Base-by-base conservation (phyloP, 306 rosid species). In the Hippophae gyantsensis region DNA sequence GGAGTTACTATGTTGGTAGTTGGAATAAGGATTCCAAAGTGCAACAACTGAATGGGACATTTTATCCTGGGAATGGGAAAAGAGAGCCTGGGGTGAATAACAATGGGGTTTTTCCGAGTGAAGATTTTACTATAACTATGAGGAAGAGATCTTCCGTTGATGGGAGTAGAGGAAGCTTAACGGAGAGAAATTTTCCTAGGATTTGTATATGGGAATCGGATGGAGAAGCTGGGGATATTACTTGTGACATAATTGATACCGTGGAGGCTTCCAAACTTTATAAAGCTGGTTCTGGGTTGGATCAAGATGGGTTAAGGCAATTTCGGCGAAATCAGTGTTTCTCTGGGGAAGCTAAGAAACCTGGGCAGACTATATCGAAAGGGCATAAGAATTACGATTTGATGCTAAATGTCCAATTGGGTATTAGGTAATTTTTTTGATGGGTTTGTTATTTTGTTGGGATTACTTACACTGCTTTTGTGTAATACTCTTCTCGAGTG, bases 151-250 rank as follows among this genome's bases (percentile, higher is more conserved):
- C 86, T 3, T 85, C 89, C 0, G 75, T 78, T 10, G 95, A 87
- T 18, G 74, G 64, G 13, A 53, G 60, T 0, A 76, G 95, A 65
- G 86, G 87, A 62, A 80, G 89, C 64, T 55, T 70, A 38, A 78
- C 84, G 11, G 92, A 77, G 57, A 79, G 78, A 78, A 75, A 65
- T 44, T 93, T 90, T 54, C 87, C 86, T 0, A 74, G 87, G 81
- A 88, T 93, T 75, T 93, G 97, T 40, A 93, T 93, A 4, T 93
- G 99, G 99, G 97, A 93, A 76, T 80, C 86, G 0, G 95, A 93
- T 42, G 97, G 99, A 1, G 99, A 93, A 52, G 95, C 87, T 0
- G 99, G 99, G 52, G 99, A 93, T 65, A 93, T 93, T 49, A 88
- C 97, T 3, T 93, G 97, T 61, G 99, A 93, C 62, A 89, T 93